A percentile compares a stretch with the other conserved stretches of the same genome.
Evolutionary conservation across 1,284 basidiomycete species (phyloP).

Genomic region (Cutaneotrichosporon dermatis): DNA sequence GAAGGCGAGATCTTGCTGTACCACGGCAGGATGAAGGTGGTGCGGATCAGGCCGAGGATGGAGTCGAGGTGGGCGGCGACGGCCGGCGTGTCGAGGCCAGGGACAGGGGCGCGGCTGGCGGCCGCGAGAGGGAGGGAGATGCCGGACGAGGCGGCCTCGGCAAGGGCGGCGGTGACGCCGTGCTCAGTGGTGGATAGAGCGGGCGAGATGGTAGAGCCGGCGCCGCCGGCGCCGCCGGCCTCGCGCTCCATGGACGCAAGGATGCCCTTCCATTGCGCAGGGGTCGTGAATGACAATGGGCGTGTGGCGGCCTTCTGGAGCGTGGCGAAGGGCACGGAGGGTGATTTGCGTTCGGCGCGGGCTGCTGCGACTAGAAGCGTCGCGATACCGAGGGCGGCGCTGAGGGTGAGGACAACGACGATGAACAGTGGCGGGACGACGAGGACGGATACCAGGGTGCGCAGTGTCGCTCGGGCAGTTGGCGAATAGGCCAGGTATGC

Average conservation of each 20-base stretch:
- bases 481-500: not conserved
- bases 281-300: slow-evolving; percentile 6
- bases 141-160: not conserved
- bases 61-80: slow-evolving; percentile 67
- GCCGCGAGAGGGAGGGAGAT: not conserved
- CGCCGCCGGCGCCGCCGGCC: not conserved
- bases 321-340: not conserved
- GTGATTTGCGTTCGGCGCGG: not conserved
- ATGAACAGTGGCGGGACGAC: slow-evolving; percentile 1
- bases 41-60: slow-evolving; percentile 69
- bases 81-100: slow-evolving; percentile 4
- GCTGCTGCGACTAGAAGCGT: not conserved
- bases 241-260: not conserved
- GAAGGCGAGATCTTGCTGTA: slow-evolving; percentile 77
- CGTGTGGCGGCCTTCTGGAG: slow-evolving; percentile 8
- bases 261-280: not conserved
- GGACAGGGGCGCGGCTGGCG: not conserved
- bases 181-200: not conserved
- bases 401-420: not conserved
- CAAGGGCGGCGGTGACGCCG: not conserved
- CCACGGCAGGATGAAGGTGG: slow-evolving; percentile 81
- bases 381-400: not conserved
- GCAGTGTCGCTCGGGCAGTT: not conserved
- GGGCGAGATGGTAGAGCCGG: not conserved
- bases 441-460: not conserved